phyloP scores from a whole-genome alignment of 1,284 basidiomycete species.

The Puccinia hordei region DNA sequence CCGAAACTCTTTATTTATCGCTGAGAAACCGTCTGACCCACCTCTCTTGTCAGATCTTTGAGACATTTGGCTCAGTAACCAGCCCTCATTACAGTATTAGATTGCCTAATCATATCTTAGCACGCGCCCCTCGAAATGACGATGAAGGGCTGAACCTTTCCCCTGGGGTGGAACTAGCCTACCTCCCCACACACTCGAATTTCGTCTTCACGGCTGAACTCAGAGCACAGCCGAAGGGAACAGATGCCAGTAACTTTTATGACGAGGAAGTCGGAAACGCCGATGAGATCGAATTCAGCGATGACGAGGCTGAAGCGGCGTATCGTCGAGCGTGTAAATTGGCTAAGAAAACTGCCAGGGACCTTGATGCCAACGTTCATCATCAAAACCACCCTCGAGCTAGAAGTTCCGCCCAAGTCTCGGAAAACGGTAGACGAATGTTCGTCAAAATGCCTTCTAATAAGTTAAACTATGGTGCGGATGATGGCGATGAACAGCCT shows the following conservation, averaged over 20 bases:
- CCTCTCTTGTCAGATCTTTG: conserved; percentile 37
- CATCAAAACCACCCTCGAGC: not conserved
- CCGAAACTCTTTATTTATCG: not conserved
- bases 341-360: conserved; percentile 34
- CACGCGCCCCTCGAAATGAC: not conserved
- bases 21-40: not conserved
- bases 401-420: conserved; percentile 1
- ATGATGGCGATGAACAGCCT: conserved; percentile 21
- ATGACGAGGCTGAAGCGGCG: conserved; percentile 49
- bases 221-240: conserved; percentile 46
- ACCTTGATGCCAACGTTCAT: not conserved
- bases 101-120: conserved; percentile 29
- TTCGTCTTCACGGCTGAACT: conserved; percentile 49
- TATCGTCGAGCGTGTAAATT: conserved; percentile 34
- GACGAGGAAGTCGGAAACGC: conserved; percentile 34
- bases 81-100: conserved; percentile 48
- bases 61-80: conserved; percentile 50
- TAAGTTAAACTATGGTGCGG: conserved; percentile 21
- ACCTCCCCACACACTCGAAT: conserved; percentile 31
- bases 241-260: conserved; percentile 50
- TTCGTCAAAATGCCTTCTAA: conserved; percentile 25
- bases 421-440: conserved; percentile 29
- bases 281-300: conserved; percentile 50
- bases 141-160: conserved; percentile 12
- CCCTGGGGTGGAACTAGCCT: conserved; percentile 10